Base-by-base conservation (phyloP, 257 asterid species). In the Nicotiana attenuata region DNA sequence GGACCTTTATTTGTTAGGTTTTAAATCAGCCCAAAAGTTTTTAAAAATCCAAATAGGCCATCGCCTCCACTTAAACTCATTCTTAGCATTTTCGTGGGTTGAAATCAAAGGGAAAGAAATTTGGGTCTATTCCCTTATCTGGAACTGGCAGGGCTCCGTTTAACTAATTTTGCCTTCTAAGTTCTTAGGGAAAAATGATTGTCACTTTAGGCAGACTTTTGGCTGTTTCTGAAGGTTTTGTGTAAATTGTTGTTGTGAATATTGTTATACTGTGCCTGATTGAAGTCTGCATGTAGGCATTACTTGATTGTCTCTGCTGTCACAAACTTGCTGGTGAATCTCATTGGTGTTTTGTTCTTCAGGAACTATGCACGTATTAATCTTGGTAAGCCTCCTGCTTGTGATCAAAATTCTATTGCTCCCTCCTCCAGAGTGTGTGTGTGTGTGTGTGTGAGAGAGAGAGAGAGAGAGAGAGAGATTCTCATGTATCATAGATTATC, bases 301-400 rank as follows among this genome's bases (percentile, higher is more conserved):
- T 95, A 95, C 88, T 84, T 93, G 95, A 92, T 94, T 82, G 82
- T 93, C 89, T 95, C 99, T 47, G 97, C 99, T 84, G 92, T 93
- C 81, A 91, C 98, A 57, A 95, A 95, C 87, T 89, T 95, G 92
- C 89, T 92, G 88, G 99, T 95, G 87, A 95, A 95, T 87, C 97
- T 93, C 86, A 92, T 95, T 84, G 99, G 98, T 76, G 98, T 95
- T 86, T 94, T 97, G 99, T 96, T 91, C 94, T 96, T 93, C 89
- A 88, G 98, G 86, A 93, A 89, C 86, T 96, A 96, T 88, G 99
- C 98, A 73, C 96, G 99, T 81, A 83, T 94, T 86, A 96, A 83
- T 87, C 91, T 96, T 77, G 98, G 99, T 94, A 83, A 80, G 94
- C 77, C 68, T 79, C 84, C 79, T 84, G 17, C 41, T 80, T 84